A percentile compares a stretch with the other conserved stretches of the same genome.
These are phyloP conservation scores for Rhinocladiella similis DNA, from an alignment of 2,329 filamentous ascomycete genomes.

Conservation along the genomic window DNA sequence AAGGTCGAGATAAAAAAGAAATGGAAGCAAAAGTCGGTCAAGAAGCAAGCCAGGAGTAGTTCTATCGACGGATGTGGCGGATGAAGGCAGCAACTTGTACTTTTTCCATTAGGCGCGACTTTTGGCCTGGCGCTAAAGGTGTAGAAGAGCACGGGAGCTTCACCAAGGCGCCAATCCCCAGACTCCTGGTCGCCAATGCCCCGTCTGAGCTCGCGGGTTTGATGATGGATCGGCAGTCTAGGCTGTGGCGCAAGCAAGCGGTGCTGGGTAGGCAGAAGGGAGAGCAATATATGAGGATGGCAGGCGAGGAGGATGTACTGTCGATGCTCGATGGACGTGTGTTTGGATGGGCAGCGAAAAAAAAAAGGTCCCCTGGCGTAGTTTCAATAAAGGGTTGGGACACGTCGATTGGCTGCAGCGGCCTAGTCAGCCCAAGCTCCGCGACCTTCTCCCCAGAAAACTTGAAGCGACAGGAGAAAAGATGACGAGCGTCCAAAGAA, in stretches of 20 bases:
- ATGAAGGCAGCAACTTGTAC: slow-evolving; percentile 1
- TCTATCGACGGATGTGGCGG: background rate
- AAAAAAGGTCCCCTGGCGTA: background rate
- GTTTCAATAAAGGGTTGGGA: slow-evolving; percentile 6
- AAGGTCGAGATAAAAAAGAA: background rate
- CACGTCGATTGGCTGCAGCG: background rate
- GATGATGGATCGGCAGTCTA: background rate
- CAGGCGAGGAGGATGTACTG: background rate
- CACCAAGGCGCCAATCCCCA: background rate
- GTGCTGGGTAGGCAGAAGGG: background rate
- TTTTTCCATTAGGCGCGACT: background rate
- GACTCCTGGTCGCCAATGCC: background rate
- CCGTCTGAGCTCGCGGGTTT: background rate
- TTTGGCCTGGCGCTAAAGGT: background rate
- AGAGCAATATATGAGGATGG: background rate
- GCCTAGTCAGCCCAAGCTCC: no score
- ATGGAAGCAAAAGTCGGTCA: background rate
- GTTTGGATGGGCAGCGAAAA: background rate
- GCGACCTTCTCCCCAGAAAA: no score
- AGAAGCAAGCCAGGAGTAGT: background rate
- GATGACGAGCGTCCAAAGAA: no score
- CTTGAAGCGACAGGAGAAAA: no score
- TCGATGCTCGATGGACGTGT: background rate
- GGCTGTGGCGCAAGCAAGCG: background rate
- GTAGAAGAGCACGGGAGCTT: background rate